phyloP scores from a whole-genome alignment of 768 basidiomycete genomes.

The Trametes coccinea region DNA sequence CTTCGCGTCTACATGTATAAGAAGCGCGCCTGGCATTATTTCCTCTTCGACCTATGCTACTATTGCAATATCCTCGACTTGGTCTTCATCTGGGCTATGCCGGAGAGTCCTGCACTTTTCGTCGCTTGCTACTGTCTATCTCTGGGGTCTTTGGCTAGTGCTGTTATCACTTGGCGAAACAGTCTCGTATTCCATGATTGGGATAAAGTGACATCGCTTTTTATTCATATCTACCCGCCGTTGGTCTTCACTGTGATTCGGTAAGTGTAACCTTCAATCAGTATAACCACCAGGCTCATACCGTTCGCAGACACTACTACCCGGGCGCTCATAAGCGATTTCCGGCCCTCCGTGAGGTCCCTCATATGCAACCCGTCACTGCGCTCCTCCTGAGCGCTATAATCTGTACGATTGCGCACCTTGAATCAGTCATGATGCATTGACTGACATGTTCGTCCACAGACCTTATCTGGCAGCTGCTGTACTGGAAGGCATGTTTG shows the following conservation, averaged over 20 bases:
- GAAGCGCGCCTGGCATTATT: constrained; percentile 92
- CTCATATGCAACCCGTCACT: constrained; percentile 64
- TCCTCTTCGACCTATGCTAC: constrained; percentile 91
- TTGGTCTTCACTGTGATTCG: constrained; percentile 90
- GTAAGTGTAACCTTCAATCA: constrained; percentile 41
- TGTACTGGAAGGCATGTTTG: constrained; percentile 82
- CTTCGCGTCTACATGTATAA: constrained; percentile 86
- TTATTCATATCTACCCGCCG: constrained; percentile 93
- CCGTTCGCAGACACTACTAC: constrained; percentile 74
- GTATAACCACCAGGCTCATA: not conserved
- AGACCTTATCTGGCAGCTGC: constrained; percentile 91
- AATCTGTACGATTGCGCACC: constrained; percentile 65
- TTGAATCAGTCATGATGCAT: constrained; percentile 5
- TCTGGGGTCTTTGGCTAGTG: constrained; percentile 87
- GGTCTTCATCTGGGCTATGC: constrained; percentile 89
- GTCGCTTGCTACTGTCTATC: constrained; percentile 92
- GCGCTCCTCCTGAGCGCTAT: constrained; percentile 79
- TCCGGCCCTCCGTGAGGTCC: constrained; percentile 77
- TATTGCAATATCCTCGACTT: constrained; percentile 91
- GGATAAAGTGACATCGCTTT: constrained; percentile 95
- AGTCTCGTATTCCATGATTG: constrained; percentile 96
- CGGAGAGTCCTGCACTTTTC: constrained; percentile 74
- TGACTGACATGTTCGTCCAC: constrained; percentile 2
- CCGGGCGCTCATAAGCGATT: constrained; percentile 77
- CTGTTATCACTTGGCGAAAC: constrained; percentile 98